These are phyloP conservation scores for Penicillium sp. DNA, from an alignment of 2,329 filamentous ascomycete genomes.

Conservation along the genomic window DNA sequence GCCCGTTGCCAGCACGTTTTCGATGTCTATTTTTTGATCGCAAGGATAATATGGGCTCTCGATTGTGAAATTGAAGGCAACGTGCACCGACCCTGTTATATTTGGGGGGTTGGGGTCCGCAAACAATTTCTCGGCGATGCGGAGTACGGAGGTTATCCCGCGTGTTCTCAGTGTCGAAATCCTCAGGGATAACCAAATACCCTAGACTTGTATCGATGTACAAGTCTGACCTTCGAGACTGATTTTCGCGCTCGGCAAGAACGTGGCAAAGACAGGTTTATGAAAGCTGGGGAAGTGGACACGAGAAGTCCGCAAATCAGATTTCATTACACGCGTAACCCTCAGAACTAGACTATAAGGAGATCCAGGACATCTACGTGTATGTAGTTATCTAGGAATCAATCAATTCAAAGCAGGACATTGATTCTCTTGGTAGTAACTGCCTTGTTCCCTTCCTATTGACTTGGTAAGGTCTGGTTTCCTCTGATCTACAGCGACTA, in stretches of 20 bases:
- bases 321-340: conserved; percentile 4
- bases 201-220: background rate
- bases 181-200: background rate
- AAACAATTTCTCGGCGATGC: conserved; percentile 7
- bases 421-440: too few relatives aligned
- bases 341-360: background rate
- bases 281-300: conserved; percentile 8
- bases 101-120: background rate
- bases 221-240: background rate
- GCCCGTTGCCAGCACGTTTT: background rate
- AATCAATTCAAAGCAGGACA: background rate
- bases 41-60: background rate
- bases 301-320: conserved; percentile 5
- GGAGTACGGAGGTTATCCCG: conserved; percentile 7
- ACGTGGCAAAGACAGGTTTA: conserved; percentile 3
- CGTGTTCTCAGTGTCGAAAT: background rate
- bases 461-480: background rate
- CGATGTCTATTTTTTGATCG: background rate
- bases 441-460: background rate
- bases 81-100: background rate
- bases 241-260: background rate
- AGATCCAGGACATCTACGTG: background rate
- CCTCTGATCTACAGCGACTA: background rate
- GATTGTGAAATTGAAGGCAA: background rate
- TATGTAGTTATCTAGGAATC: background rate